These are phyloP conservation scores for Neofusicoccum umdonicola DNA, from an alignment of 2,329 filamentous ascomycete genomes.

Conservation along the genomic window DNA sequence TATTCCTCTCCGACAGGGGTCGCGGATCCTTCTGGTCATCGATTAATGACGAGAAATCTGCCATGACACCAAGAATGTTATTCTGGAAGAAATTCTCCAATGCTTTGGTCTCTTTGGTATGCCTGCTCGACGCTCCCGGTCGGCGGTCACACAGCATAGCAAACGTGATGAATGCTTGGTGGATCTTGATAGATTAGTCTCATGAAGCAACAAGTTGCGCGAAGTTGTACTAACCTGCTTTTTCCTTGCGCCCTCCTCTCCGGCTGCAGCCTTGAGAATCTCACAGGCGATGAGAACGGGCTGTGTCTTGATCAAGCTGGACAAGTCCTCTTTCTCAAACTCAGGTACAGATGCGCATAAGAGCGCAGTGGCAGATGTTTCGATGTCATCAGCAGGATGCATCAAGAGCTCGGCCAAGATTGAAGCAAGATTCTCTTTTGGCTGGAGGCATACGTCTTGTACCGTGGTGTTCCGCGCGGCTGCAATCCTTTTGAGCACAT, in stretches of 20 bases:
- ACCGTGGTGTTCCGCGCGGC: conserved; percentile 59
- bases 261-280: conserved; percentile 75
- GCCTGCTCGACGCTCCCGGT: conserved; percentile 41
- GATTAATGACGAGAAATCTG: conserved; percentile 73
- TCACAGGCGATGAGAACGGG: conserved; percentile 75
- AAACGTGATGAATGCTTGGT: conserved; percentile 50
- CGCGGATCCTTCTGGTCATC: conserved; percentile 64
- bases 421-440: conserved; percentile 52
- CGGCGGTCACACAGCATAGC: conserved; percentile 51
- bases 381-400: conserved; percentile 62
- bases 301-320: conserved; percentile 69
- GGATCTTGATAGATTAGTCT: conserved; percentile 29
- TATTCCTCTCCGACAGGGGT: conserved; percentile 65
- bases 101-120: conserved; percentile 53
- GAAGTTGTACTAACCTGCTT: conserved; percentile 51
- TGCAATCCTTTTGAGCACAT: conserved; percentile 78
- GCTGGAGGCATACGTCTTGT: conserved; percentile 62
- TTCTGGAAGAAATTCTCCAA: conserved; percentile 75
- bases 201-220: not conserved
- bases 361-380: conserved; percentile 65
- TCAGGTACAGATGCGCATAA: conserved; percentile 67
- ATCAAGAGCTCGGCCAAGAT: conserved; percentile 59
- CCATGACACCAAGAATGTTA: conserved; percentile 83
- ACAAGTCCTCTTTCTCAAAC: conserved; percentile 64
- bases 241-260: conserved; percentile 57